A percentile compares a stretch with the other conserved stretches of the same genome.
Conservation (phyloP, 1,139 yeast genomes). For the Lizanozyma gosingica region DNA sequence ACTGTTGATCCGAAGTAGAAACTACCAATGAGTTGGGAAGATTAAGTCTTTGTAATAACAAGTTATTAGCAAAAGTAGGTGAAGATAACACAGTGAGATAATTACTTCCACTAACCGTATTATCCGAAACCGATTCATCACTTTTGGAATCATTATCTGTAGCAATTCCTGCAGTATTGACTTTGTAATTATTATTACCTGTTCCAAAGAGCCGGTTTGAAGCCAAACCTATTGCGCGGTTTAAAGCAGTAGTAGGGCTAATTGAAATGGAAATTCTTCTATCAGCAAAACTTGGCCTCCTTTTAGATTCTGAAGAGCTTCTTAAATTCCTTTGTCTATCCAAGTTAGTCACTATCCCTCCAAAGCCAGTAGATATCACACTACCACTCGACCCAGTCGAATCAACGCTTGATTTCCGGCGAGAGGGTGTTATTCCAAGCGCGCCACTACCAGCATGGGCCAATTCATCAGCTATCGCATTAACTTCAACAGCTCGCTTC, state of each 20-base stretch:
- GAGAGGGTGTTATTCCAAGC: constrained; percentile 30
- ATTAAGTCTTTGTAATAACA: constrained; percentile 26
- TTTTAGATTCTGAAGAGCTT: constrained; percentile 21
- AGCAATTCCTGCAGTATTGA: neutral
- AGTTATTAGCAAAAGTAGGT: constrained; percentile 7
- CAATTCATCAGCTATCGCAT: constrained; percentile 88
- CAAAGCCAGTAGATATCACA: neutral
- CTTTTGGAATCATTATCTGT: neutral
- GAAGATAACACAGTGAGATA: constrained; percentile 5
- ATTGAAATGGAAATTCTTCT: constrained; percentile 60
- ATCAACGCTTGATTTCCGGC: constrained; percentile 2
- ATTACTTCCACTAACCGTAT: neutral
- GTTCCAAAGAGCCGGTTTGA: constrained; percentile 77
- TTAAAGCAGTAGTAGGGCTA: constrained; percentile 82
- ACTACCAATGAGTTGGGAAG: constrained; percentile 13
- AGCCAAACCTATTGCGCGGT: constrained; percentile 82
- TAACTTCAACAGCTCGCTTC: constrained; percentile 88
- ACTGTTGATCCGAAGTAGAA: neutral
- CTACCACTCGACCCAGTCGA: neutral
- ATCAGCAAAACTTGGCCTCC: constrained; percentile 45
- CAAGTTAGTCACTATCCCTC: neutral
- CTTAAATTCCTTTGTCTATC: neutral
- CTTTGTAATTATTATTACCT: constrained; percentile 1
- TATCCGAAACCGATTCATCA: neutral
- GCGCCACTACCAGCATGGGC: constrained; percentile 60